phyloP scores from a whole-genome alignment of 140 eudicot genomes.

The Stevia rebaudiana region DNA sequence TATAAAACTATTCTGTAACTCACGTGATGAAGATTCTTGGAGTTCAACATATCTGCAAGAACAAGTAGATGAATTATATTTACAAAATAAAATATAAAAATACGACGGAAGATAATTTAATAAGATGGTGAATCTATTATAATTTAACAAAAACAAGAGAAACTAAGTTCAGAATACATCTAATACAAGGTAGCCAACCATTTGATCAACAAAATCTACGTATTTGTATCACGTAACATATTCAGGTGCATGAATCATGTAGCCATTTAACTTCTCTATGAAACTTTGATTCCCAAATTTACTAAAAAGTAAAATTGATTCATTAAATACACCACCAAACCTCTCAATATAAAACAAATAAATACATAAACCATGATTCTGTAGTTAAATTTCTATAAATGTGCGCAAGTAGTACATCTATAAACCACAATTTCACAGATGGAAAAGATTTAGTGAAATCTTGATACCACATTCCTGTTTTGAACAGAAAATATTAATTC shows the following conservation, averaged over 20 bases:
- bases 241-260: not conserved
- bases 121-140: not conserved
- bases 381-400: not conserved
- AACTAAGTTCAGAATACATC: constrained; percentile 6
- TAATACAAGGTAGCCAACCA: not conserved
- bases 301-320: not conserved
- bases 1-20: constrained; percentile 15
- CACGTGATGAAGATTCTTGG: constrained; percentile 44
- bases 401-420: not conserved
- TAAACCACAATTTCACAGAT: not conserved
- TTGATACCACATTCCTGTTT: not conserved
- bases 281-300: not conserved
- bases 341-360: not conserved
- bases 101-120: not conserved
- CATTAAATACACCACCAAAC: not conserved
- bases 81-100: constrained; percentile 3
- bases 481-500: not conserved
- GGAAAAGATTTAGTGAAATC: not conserved
- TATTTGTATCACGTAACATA: not conserved
- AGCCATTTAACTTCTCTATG: not conserved
- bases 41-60: constrained; percentile 43
- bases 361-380: not conserved
- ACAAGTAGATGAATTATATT: constrained; percentile 10
- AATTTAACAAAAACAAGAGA: not conserved
- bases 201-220: not conserved